phyloP scores from a whole-genome alignment of 768 basidiomycete species.

The Epithele typhae region DNA sequence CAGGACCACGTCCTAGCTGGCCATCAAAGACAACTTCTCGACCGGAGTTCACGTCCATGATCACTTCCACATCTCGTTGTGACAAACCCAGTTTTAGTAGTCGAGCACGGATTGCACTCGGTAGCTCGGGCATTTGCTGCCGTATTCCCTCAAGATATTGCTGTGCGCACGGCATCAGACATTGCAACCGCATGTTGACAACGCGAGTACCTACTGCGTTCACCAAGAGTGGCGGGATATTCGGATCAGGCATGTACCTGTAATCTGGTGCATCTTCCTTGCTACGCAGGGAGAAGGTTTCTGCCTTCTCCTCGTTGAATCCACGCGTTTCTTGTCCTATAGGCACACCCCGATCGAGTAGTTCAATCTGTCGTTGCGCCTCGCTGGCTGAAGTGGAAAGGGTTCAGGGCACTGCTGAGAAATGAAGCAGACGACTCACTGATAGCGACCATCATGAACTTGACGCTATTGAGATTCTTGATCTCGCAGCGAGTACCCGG shows the following conservation, averaged over 20 bases:
- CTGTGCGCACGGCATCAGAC: constrained; percentile 33
- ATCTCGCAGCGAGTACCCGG: constrained; percentile 89
- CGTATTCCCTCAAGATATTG: constrained; percentile 53
- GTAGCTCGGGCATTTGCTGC: constrained; percentile 68
- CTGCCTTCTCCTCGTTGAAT: constrained; percentile 75
- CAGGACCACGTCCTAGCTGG: constrained; percentile 44
- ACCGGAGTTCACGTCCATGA: constrained; percentile 69
- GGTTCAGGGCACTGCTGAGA: too few species aligned
- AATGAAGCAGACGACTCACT: constrained; percentile 47
- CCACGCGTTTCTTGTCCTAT: constrained; percentile 88
- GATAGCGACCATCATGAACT: constrained; percentile 81
- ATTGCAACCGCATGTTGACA: background rate
- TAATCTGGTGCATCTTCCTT: constrained; percentile 98
- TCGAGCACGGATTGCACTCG: constrained; percentile 54
- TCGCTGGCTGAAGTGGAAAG: constrained; percentile 63
- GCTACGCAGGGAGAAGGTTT: constrained; percentile 77
- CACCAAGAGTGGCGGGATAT: constrained; percentile 71
- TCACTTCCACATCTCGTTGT: constrained; percentile 64
- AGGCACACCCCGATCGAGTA: constrained; percentile 37
- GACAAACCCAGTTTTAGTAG: constrained; percentile 54
- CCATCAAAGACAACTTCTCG: constrained; percentile 63
- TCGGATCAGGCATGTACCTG: constrained; percentile 97
- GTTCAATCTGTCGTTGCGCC: constrained; percentile 68
- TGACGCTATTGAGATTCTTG: constrained; percentile 93
- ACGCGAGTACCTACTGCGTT: constrained; percentile 28